Percentiles rank a stretch among this genome's conserved stretches.
These are phyloP conservation scores for Lantana camara DNA, from an alignment of 257 asterid genomes.

Conservation along the genomic window DNA sequence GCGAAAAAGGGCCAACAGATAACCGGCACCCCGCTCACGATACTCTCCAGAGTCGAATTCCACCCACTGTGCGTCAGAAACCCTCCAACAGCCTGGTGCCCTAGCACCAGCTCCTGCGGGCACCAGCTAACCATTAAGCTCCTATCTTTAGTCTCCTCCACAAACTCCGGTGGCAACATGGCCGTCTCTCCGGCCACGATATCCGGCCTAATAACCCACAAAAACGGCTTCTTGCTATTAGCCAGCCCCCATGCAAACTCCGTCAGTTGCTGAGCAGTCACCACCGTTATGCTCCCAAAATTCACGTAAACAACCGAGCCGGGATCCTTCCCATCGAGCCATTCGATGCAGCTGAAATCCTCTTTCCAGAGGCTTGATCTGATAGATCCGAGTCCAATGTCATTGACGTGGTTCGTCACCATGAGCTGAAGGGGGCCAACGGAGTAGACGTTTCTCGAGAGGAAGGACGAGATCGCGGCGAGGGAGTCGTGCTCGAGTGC, in stretches of 20 bases:
- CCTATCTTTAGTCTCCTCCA: constrained; percentile 6
- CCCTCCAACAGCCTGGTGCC: constrained; percentile 11
- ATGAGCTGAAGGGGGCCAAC: constrained; percentile 50
- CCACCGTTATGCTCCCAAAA: neutral
- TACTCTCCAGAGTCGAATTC: constrained; percentile 20
- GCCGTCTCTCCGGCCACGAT: constrained; percentile 21
- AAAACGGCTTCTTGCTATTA: constrained; percentile 14
- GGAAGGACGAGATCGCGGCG: constrained; percentile 35
- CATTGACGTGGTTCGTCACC: constrained; percentile 34
- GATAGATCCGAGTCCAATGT: constrained; percentile 16
- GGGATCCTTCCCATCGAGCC: constrained; percentile 37
- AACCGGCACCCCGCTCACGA: constrained; percentile 16
- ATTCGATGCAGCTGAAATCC: constrained; percentile 34
- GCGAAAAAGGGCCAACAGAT: constrained; percentile 30
- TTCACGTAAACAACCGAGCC: too few relatives aligned
- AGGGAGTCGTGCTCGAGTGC: constrained; percentile 40
- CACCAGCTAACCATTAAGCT: constrained; percentile 19
- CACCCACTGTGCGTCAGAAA: constrained; percentile 24
- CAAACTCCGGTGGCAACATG: constrained; percentile 20
- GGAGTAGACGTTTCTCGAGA: constrained; percentile 26
- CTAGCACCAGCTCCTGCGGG: constrained; percentile 20
- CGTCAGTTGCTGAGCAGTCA: constrained; percentile 11
- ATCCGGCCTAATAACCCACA: constrained; percentile 28
- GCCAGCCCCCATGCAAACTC: constrained; percentile 26
- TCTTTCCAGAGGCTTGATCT: constrained; percentile 56